Evolutionary conservation across 371 early-diverging fungal genomes (phyloP).

Genomic region (Mortierella sp.): DNA sequence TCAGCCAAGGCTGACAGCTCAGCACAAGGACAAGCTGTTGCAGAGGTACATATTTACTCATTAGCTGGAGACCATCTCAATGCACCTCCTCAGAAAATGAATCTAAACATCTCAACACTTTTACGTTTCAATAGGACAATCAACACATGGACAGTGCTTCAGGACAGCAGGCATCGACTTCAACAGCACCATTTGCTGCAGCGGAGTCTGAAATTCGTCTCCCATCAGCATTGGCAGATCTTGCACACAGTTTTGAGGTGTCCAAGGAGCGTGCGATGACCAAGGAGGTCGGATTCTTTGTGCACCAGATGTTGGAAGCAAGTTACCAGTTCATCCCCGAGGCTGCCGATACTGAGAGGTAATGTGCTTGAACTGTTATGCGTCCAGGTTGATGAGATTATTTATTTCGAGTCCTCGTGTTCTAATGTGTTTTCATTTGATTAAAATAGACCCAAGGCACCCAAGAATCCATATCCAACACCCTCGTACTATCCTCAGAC

Average conservation of each 20-base stretch:
- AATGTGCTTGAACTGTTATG: neutral
- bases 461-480: constrained; percentile 83
- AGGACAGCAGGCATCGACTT: constrained; percentile 6
- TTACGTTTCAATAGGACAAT: neutral
- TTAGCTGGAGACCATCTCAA: no score
- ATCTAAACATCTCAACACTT: neutral
- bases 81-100: neutral
- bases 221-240: constrained; percentile 83
- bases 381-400: neutral
- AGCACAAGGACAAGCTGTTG: neutral
- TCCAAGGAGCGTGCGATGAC: constrained; percentile 67
- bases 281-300: constrained; percentile 39
- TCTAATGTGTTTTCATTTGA: neutral
- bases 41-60: neutral
- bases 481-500: constrained; percentile 93
- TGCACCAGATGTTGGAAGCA: constrained; percentile 81
- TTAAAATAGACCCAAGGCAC: constrained; percentile 71
- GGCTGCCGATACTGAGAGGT: constrained; percentile 83
- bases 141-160: neutral
- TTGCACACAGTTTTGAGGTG: constrained; percentile 83
- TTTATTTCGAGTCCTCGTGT: neutral
- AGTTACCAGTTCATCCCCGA: constrained; percentile 85
- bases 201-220: constrained; percentile 69
- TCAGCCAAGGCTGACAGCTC: neutral
- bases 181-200: constrained; percentile 20